Evolutionary conservation across 2,329 filamentous ascomycete species (phyloP), one percentile per base, ranked within the genome.

Genomic region (Xylariaceae sp.): DNA sequence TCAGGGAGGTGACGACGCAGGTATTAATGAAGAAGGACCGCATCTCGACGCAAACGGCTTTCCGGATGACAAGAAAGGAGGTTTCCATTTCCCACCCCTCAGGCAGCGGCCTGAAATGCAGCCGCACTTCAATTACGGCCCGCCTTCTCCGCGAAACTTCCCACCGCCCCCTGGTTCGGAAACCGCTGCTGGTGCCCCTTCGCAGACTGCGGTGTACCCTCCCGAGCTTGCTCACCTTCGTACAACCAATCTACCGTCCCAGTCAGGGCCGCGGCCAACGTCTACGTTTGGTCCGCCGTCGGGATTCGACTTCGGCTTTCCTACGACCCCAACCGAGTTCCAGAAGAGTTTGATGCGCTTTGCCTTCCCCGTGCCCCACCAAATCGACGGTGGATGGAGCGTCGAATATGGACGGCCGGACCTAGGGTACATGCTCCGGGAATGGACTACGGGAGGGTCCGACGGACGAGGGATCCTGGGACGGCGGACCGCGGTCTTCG

Each of bases 351-450:
- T 95, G 47, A 92, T 95, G 84, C 87, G 90, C 15, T 96, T 94
- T 67, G 91, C 91, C 1, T 95, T 95, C 68, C 82, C 92, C 0
- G 75, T 84, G 34, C 80, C 81, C 30, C 79, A 83, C 64, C 79
- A 84, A 71, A 85, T 84, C 55, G 82, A 85, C 61, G 86, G 89
- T 61, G 89, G 91, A 51, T 96, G 92, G 90, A 88, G 83, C 60
- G 90, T 94, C 13, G 92, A 96, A 72, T 96, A 96, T 70, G 91
- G 91, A 16, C 83, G 92, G 0, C 92, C 92, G 0, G 87, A 96
- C 62, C 81, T 97, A 34, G 87, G 89, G 1, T 92, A 87, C 69
- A 89, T 95, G 83, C 79, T 97, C 50, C 85, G 83, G 65, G 85
- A 94, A 60, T 86, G 91, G 80, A 88, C 89, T 4, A 85, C 82